Base-by-base conservation (phyloP, 306 rosid genomes). In the Vigna angularis region DNA sequence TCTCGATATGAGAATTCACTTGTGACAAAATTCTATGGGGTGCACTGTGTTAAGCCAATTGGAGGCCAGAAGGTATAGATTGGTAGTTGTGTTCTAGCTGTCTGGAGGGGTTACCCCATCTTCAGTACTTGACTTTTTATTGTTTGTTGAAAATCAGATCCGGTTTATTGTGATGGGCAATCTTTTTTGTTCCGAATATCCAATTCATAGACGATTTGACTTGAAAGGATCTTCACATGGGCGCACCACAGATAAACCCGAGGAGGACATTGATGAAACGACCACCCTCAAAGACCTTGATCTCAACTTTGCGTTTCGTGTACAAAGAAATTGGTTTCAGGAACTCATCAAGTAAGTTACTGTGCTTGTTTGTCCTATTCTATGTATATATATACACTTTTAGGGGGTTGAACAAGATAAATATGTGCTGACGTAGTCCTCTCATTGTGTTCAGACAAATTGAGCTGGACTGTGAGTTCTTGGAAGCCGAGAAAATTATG, bases 101-200 rank as follows among this genome's bases (percentile, higher is more conserved):
- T 74, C 65, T 50, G 75, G 17, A 66, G 61, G 48, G 70, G 44
- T 72, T 78, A 57, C 50, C 14, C 14, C n/a, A 2, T 42, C 71
- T 40, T 79, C 73, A 55, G 65, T 40, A 16, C 22, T 74, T 67
- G 59, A 78, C 62, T 40, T 59, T 67, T 36, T 16, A 7, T 71
- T 75, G 20, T 80, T 24, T 67, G 24, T 70, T 84, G 70, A 62
- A 70, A 71, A 70, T 45, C 88, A 93, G 99, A 96, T 89, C 0
- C 91, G 98, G 84, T 93, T 96, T 83, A 91, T 96, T 44, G 98
- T 96, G 85, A 96, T 96, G 98, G 99, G 99, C 73, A 96, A 96
- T 75, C 89, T 96, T 82, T 96, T 96, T 91, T 96, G 99, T 85
- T 96, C 99, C 0, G 99, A 96, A 65, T 96, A 96, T 70, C 91